phyloP scores from a whole-genome alignment of 345 rosid genomes.

The thale cress (Arabidopsis thaliana) region DNA sequence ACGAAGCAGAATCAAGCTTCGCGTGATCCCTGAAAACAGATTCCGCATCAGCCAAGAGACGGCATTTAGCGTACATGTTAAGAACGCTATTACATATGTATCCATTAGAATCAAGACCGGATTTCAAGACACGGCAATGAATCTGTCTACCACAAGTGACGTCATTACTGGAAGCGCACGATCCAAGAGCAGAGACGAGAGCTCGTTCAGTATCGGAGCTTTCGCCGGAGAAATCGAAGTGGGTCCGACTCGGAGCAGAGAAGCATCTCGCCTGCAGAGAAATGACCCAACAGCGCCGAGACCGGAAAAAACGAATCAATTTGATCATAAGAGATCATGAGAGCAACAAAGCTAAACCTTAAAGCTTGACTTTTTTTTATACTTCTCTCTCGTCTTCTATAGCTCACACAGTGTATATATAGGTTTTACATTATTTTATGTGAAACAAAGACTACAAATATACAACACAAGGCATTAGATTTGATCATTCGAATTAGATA shows the following conservation, averaged over 20 bases:
- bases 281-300: slow-evolving; percentile 22
- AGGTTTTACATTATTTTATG: background rate
- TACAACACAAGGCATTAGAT: slow-evolving; percentile 29
- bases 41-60: slow-evolving; percentile 58
- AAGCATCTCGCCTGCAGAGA: slow-evolving; percentile 49
- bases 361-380: slow-evolving; percentile 14
- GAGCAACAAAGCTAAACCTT: slow-evolving; percentile 9
- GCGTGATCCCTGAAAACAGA: slow-evolving; percentile 48
- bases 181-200: slow-evolving; percentile 66
- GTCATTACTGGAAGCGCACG: slow-evolving; percentile 50
- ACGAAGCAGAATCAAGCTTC: slow-evolving; percentile 58
- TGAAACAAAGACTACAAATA: background rate
- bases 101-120: slow-evolving; percentile 64
- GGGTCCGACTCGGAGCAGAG: slow-evolving; percentile 40
- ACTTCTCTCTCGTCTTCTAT: background rate
- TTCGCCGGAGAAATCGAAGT: slow-evolving; percentile 31
- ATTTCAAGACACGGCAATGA: slow-evolving; percentile 59
- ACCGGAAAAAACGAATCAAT: slow-evolving; percentile 46
- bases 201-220: slow-evolving; percentile 47
- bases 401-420: background rate
- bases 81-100: slow-evolving; percentile 71
- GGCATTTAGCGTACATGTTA: slow-evolving; percentile 75
- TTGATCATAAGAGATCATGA: slow-evolving; percentile 56
- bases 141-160: slow-evolving; percentile 54
- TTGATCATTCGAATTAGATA: slow-evolving; percentile 47